These are phyloP conservation scores for Trypanosoma melophagium DNA, from an alignment of 208 protist species.

Conservation along the genomic window DNA sequence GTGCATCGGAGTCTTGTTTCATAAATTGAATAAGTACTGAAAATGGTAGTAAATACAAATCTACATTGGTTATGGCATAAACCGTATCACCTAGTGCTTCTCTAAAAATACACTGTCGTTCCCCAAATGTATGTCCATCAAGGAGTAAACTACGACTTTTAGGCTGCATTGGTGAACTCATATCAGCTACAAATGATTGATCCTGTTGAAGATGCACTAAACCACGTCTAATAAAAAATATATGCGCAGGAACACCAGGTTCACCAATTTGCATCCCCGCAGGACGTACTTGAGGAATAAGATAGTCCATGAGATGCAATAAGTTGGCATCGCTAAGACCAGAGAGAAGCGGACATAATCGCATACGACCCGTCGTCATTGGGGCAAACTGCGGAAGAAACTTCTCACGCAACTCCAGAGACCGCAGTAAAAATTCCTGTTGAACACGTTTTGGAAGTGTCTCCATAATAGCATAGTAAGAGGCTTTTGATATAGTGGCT, in stretches of 20 bases:
- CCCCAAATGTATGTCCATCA: conserved; percentile 83
- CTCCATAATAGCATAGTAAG: conserved; percentile 48
- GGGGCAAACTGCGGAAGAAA: conserved; percentile 63
- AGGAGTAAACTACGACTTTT: conserved; percentile 61
- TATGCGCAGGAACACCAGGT: conserved; percentile 37
- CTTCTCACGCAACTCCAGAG: conserved; percentile 53
- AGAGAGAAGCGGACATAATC: conserved; percentile 63
- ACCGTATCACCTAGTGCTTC: conserved; percentile 54
- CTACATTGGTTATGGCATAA: conserved; percentile 70
- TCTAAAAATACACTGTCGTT: conserved; percentile 71
- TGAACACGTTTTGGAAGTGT: conserved; percentile 38
- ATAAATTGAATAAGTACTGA: conserved; percentile 76
- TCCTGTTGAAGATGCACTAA: conserved; percentile 63
- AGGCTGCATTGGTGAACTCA: conserved; percentile 26
- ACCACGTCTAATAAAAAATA: conserved; percentile 81
- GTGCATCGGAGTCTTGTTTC: conserved; percentile 68
- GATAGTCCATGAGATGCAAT: conserved; percentile 50
- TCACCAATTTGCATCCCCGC: conserved; percentile 74
- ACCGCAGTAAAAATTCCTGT: conserved; percentile 38
- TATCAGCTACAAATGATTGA: conserved; percentile 21
- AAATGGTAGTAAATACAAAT: conserved; percentile 78
- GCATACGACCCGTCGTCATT: conserved; percentile 55
- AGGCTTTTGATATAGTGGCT: conserved; percentile 35
- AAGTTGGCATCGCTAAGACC: conserved; percentile 51
- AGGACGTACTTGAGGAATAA: conserved; percentile 58